Conservation (phyloP, 2,329 filamentous ascomycete genomes). For the Exophiala mesophila region DNA sequence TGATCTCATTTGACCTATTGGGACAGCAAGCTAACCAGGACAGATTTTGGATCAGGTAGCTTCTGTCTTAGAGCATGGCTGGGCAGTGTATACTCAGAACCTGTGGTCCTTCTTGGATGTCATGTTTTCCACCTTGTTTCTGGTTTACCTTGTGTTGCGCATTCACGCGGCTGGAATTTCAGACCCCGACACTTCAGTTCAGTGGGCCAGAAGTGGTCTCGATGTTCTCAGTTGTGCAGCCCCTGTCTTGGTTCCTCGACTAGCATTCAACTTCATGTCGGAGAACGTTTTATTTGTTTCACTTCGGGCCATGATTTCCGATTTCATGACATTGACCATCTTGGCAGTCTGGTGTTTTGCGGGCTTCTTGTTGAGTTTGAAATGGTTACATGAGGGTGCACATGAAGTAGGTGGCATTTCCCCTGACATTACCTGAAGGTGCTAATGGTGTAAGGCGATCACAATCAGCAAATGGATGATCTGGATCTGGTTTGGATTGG, state of each 20-base stretch:
- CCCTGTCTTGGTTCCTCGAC: conserved; percentile 68
- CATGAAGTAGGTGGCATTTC: conserved; percentile 35
- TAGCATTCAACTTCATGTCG: conserved; percentile 77
- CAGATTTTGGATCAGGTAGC: conserved; percentile 63
- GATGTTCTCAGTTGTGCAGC: conserved; percentile 64
- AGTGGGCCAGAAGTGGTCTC: conserved; percentile 17
- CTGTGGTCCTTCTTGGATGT: conserved; percentile 85
- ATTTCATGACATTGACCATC: conserved; percentile 72
- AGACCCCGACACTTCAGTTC: conserved; percentile 11
- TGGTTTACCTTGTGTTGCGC: conserved; percentile 63
- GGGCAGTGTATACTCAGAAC: conserved; percentile 82
- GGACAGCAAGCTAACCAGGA: conserved; percentile 3
- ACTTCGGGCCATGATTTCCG: conserved; percentile 75
- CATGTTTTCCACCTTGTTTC: conserved; percentile 68
- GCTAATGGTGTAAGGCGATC: conserved; percentile 41
- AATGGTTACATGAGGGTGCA: conserved; percentile 63
- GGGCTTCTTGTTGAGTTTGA: conserved; percentile 72
- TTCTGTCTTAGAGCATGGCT: conserved; percentile 68
- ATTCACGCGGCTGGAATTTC: conserved; percentile 33
- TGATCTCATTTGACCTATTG: too few relatives aligned
- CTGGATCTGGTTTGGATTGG: conserved; percentile 87
- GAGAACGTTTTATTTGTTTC: conserved; percentile 82
- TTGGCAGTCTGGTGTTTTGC: conserved; percentile 78
- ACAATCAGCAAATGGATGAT: conserved; percentile 88
- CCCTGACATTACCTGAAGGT: neutral